These are phyloP conservation scores for Colletotrichum chrysophilum DNA, from an alignment of 2,329 filamentous ascomycete species.

Conservation along the genomic window DNA sequence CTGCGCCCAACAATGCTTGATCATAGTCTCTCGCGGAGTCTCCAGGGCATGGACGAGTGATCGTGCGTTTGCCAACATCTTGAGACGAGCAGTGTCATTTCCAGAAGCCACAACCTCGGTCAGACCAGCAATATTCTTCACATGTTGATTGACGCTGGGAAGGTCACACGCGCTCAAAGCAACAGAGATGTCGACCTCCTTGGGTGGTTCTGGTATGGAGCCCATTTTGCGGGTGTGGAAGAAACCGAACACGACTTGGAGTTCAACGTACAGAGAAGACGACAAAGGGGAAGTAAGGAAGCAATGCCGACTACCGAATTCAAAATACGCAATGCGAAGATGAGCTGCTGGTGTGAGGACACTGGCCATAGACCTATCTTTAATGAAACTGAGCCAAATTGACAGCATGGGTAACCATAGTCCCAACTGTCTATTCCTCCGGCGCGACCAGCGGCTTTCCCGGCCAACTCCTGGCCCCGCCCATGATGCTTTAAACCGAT, in stretches of 20 bases:
- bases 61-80: not conserved
- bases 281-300: not conserved
- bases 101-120: not conserved
- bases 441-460: not conserved
- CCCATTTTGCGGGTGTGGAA: not conserved
- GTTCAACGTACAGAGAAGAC: not conserved
- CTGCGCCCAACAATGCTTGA: slow-evolving; percentile 51
- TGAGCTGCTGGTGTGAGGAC: not conserved
- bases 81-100: not conserved
- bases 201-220: not conserved
- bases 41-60: slow-evolving; percentile 35
- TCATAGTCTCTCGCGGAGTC: slow-evolving; percentile 52
- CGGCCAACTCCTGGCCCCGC: fast-evolving
- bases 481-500: not conserved
- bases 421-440: not conserved
- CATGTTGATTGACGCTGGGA: not conserved
- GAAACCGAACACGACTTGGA: not conserved
- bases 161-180: not conserved
- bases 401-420: fast-evolving
- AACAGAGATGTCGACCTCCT: not conserved
- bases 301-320: not conserved
- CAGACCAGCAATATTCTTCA: not conserved
- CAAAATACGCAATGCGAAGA: not conserved
- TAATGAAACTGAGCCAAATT: not conserved
- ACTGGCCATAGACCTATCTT: not conserved